Percentiles rank a stretch among this genome's conserved stretches.
These are phyloP conservation scores for Epichloe uncinata DNA, from an alignment of 2,329 filamentous ascomycete species.

Conservation along the genomic window DNA sequence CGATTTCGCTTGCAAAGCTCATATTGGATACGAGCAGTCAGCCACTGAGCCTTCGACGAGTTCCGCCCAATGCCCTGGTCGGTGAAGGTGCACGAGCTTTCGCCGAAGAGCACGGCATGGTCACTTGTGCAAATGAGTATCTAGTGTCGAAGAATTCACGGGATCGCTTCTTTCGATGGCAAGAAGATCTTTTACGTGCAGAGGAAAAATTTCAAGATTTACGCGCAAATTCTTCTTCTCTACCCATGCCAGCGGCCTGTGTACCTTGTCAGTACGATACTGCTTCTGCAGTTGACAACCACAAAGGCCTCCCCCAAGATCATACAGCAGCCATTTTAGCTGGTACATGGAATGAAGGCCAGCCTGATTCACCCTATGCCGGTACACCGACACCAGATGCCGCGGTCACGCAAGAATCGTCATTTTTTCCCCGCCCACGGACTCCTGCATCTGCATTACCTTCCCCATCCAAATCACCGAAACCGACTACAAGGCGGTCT, in stretches of 20 bases:
- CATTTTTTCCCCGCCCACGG: conserved; percentile 3
- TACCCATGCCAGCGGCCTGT: conserved; percentile 10
- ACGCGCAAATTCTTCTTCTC: conserved; percentile 7
- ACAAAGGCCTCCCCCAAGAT: conserved; percentile 23
- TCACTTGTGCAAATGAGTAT: conserved; percentile 57
- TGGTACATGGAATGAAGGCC: conserved; percentile 50
- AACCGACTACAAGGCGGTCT: neutral
- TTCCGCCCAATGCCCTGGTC: conserved; percentile 85
- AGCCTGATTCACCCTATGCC: conserved; percentile 40
- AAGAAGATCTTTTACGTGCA: conserved; percentile 53
- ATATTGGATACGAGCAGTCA: conserved; percentile 67
- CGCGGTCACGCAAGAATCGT: conserved; percentile 8
- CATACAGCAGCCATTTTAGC: conserved; percentile 41
- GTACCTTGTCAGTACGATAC: conserved; percentile 22
- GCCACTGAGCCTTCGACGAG: conserved; percentile 69
- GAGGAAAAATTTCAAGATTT: conserved; percentile 29
- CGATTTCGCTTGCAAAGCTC: conserved; percentile 72
- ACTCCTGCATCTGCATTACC: neutral
- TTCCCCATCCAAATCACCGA: neutral
- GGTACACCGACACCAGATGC: conserved; percentile 15
- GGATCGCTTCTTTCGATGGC: conserved; percentile 71
- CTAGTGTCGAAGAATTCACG: conserved; percentile 69
- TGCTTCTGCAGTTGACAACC: conserved; percentile 14
- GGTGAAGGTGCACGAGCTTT: conserved; percentile 79
- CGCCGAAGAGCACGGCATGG: conserved; percentile 64